phyloP scores from a whole-genome alignment of 1,139 yeast species.

The Suhomyces maxii region DNA sequence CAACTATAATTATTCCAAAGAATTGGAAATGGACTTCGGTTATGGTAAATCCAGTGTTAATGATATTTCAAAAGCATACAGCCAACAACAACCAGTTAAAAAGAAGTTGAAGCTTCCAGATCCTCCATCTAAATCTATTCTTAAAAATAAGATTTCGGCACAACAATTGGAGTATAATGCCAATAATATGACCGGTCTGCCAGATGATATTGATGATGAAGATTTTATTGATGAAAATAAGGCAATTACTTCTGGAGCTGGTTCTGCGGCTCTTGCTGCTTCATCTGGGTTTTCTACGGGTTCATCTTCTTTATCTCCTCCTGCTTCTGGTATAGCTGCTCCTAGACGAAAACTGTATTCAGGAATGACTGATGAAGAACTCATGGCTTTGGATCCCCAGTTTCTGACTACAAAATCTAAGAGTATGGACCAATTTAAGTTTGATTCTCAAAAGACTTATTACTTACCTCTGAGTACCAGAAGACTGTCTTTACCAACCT shows the following conservation, averaged over 20 bases:
- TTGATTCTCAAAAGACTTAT: conserved; percentile 41
- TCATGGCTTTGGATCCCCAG: conserved; percentile 61
- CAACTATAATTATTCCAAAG: conserved; percentile 2
- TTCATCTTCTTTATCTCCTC: neutral
- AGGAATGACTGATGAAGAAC: conserved; percentile 65
- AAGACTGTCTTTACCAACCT: conserved; percentile 3
- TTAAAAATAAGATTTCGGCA: conserved; percentile 39
- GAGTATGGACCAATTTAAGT: conserved; percentile 40
- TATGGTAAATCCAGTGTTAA: conserved; percentile 15
- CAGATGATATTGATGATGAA: conserved; percentile 13
- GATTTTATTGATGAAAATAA: conserved; percentile 16
- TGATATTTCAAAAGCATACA: conserved; percentile 18
- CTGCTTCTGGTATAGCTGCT: conserved; percentile 2
- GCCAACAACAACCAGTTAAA: conserved; percentile 12
- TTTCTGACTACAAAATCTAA: conserved; percentile 37
- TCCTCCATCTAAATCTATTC: conserved; percentile 42
- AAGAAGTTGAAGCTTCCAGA: conserved; percentile 24
- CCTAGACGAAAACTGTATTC: conserved; percentile 55
- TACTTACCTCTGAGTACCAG: conserved; percentile 24
- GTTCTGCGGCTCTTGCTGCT: conserved; percentile 7
- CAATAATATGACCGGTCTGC: neutral
- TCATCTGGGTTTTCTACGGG: neutral
- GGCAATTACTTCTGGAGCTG: conserved; percentile 21
- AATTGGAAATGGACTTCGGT: conserved; percentile 12
- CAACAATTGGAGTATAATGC: conserved; percentile 19